A percentile compares a stretch with the other conserved stretches of the same genome.
Conservation (phyloP, 495 filamentous ascomycete genomes). For the Choiromyces venosus region DNA sequence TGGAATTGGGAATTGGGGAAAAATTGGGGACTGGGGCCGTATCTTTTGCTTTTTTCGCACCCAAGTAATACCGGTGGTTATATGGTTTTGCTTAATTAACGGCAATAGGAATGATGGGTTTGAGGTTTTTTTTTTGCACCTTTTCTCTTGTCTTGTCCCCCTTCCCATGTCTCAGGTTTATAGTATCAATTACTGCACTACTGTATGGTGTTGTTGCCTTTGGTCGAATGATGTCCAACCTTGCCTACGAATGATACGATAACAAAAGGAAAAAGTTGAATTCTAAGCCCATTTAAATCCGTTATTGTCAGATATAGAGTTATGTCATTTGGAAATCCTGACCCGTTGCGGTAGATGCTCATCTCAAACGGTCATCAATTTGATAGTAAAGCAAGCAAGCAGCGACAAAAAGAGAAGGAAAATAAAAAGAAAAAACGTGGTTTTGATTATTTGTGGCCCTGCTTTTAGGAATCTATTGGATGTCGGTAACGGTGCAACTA, state of each 20-base stretch:
- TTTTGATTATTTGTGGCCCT: background rate
- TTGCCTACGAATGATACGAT: background rate
- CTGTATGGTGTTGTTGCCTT: background rate
- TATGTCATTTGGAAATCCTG: background rate
- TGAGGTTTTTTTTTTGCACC: no score
- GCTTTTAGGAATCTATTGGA: background rate
- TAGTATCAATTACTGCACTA: background rate
- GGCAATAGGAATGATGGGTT: background rate
- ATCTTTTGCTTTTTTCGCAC: background rate
- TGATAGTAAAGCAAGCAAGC: background rate
- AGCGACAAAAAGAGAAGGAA: background rate
- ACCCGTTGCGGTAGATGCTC: background rate
- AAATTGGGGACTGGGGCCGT: background rate
- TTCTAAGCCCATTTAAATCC: background rate
- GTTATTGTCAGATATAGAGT: background rate
- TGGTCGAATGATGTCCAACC: background rate
- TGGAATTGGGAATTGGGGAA: background rate
- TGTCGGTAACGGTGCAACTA: background rate
- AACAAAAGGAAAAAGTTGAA: background rate
- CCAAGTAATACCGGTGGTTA: background rate
- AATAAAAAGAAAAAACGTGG: background rate
- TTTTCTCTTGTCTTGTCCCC: background rate
- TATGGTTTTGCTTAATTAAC: background rate
- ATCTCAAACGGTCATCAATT: background rate
- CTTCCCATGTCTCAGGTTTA: background rate